Base-by-base conservation (phyloP, 305 asterid species). In the Solanum aculeatissimum region DNA sequence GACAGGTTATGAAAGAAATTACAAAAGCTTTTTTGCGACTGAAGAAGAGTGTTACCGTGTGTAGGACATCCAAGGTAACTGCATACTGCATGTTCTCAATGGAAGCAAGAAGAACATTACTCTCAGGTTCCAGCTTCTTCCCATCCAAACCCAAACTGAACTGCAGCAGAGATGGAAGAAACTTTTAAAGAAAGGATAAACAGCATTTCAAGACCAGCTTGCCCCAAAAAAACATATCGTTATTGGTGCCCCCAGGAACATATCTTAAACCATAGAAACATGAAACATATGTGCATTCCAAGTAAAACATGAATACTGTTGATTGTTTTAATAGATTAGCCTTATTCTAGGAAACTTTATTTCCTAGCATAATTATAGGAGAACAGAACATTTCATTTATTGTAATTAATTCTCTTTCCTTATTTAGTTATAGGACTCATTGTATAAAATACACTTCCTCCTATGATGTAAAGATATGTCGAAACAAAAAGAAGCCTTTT, bases 61-160 rank as follows among this genome's bases (percentile, higher is more conserved):
- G 93, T 72, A 96, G 69, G 57, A 94, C 95, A 83, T 96, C 99
- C 92, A 96, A 89, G 85, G 99, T 96, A 74, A 96, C 99, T 32
- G 97, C 92, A 90, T 94, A 96, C 86, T 96, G 99, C 99, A 96
- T 96, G 91, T 96, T 96, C 87, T 96, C 99, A 12, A 96, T 94
- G 19, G 98, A 93, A 83, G 99, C 99, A 86, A 96, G 98, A 81
- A 96, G 94, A 83, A 96, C 99, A 89, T 96, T 96, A 90, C 99
- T 96, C 89, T 94, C 98, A 9, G 97, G 92, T 87, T 96, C 99
- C 88, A 94, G 72, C 85, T 93, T 93, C 89, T 90, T 93, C 78
- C 98, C 98, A 93, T 94, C 98, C 85, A 88, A 88, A 85, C 98
- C 98, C 81, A 93, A 63, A 82, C 82, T 93, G 85, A 94, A 89